Conservation (phyloP, 78 protist genomes). For the Creolimax fragrantissima region DNA sequence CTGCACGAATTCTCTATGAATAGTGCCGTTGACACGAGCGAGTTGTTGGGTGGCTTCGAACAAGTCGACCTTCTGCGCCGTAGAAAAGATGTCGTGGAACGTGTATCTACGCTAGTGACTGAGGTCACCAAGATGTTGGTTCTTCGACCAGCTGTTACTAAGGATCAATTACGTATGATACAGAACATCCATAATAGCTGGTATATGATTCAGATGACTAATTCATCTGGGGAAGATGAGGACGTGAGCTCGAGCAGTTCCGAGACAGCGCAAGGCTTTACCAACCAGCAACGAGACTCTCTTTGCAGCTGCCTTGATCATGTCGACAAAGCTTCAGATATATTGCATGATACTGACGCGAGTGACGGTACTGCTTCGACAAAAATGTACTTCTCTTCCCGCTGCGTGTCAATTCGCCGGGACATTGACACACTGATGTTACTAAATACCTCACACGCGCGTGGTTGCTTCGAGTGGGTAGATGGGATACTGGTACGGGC, state of each 20-base stretch:
- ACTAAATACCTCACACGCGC: neutral
- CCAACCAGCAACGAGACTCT: neutral
- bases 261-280: neutral
- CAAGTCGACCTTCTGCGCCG: conserved; percentile 60
- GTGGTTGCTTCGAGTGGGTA: conserved; percentile 75
- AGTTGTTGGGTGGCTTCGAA: conserved; percentile 82
- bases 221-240: neutral
- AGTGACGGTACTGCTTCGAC: neutral
- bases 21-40: conserved; percentile 69
- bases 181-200: neutral
- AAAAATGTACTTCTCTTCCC: too few species aligned
- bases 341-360: neutral
- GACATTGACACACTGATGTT: neutral
- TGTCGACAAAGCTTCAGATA: neutral
- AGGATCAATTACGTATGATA: neutral
- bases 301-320: neutral
- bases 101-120: neutral
- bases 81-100: neutral
- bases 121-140: neutral
- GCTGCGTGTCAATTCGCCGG: neutral
- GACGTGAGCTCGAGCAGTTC: neutral
- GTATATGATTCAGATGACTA: neutral
- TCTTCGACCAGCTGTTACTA: neutral
- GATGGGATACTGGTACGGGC: conserved; percentile 87
- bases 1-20: conserved; percentile 77